These are phyloP conservation scores for Ormosia semicastrata DNA, from an alignment of 306 rosid species.

Conservation along the genomic window DNA sequence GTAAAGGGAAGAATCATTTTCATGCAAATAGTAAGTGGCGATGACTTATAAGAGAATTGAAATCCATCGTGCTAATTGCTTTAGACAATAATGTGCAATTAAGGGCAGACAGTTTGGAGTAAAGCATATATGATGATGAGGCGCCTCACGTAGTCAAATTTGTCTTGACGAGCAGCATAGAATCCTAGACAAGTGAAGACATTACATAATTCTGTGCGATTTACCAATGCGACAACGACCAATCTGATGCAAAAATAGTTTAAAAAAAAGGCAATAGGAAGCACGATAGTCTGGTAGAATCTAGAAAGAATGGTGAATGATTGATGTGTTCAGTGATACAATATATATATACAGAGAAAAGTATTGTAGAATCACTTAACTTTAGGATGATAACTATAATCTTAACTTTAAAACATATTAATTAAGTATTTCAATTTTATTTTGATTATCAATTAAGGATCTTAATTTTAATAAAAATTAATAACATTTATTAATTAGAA, in stretches of 20 bases:
- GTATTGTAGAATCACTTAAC: too few species aligned
- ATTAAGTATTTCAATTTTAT: too few species aligned
- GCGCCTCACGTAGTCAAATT: constrained; percentile 6
- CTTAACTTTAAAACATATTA: too few species aligned
- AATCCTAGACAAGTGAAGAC: background rate
- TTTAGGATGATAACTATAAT: too few species aligned
- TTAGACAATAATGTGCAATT: background rate
- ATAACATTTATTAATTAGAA: too few species aligned
- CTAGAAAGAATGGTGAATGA: background rate
- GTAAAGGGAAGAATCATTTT: constrained; percentile 2
- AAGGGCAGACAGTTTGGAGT: background rate
- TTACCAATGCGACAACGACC: constrained; percentile 1
- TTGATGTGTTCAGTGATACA: background rate
- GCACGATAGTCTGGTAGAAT: background rate
- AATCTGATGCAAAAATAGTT: background rate
- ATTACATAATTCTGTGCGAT: background rate
- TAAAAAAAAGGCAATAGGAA: background rate
- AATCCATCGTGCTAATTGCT: background rate
- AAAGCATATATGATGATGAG: constrained; percentile 13
- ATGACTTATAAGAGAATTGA: background rate
- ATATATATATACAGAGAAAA: too few species aligned
- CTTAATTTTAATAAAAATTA: too few species aligned
- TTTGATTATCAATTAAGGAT: too few species aligned
- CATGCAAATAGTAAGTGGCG: constrained; percentile 8
- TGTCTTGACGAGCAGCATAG: background rate